Conservation (phyloP, 371 early-diverging fungal species). For the Caulochytrium protostelioides region DNA sequence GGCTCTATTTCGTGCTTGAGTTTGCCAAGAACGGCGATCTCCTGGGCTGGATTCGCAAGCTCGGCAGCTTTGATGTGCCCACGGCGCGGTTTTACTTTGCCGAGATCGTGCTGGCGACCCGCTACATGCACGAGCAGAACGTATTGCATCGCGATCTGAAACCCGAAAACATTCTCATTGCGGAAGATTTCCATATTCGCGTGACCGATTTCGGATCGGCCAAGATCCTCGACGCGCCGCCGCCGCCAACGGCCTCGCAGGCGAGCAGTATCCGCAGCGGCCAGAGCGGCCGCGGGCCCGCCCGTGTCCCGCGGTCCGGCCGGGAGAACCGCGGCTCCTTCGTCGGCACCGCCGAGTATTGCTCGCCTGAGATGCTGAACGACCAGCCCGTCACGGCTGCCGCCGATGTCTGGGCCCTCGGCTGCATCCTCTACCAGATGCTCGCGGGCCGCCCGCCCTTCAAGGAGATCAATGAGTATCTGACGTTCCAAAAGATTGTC, state of each 20-base stretch:
- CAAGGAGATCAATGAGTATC: slow-evolving; percentile 81
- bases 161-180: slow-evolving; percentile 25
- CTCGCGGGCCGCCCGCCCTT: slow-evolving; percentile 85
- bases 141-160: slow-evolving; percentile 80
- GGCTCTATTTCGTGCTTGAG: slow-evolving; percentile 79
- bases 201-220: slow-evolving; percentile 94
- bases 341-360: slow-evolving; percentile 93
- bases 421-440: slow-evolving; percentile 92
- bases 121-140: slow-evolving; percentile 55
- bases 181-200: not conserved
- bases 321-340: slow-evolving; percentile 70
- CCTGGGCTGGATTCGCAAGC: slow-evolving; percentile 44
- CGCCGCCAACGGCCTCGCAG: not conserved
- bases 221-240: slow-evolving; percentile 35
- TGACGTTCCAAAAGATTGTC: slow-evolving; percentile 83
- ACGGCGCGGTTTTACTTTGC: slow-evolving; percentile 59
- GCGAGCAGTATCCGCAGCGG: not conserved
- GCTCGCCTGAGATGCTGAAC: slow-evolving; percentile 84
- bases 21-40: slow-evolving; percentile 76
- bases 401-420: slow-evolving; percentile 96
- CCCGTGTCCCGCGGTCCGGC: too few relatives aligned
- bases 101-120: slow-evolving; percentile 65
- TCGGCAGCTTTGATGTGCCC: slow-evolving; percentile 45
- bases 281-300: not conserved
- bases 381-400: slow-evolving; percentile 53